Percentiles rank a stretch among this genome's conserved stretches.
Evolutionary conservation across 2,329 filamentous ascomycete species (phyloP).

Genomic region (Leptographium lundbergii): DNA sequence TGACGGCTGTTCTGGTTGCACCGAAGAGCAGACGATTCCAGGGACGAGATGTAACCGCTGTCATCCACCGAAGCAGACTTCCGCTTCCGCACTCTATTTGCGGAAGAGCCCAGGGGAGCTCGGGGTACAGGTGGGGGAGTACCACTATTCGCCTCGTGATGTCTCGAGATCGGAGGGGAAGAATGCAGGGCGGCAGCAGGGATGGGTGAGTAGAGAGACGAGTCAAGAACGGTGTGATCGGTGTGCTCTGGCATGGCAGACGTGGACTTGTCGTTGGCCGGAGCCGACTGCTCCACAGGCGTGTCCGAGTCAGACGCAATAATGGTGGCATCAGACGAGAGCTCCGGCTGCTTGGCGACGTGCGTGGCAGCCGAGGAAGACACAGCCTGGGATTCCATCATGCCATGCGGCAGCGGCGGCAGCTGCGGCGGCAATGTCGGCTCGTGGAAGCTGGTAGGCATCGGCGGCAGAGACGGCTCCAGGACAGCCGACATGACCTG

Average conservation of each 20-base stretch:
- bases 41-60: slow-evolving; percentile 92
- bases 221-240: slow-evolving; percentile 19
- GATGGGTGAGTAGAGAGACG: slow-evolving; percentile 57
- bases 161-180: slow-evolving; percentile 69
- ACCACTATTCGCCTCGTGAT: slow-evolving; percentile 45
- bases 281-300: slow-evolving; percentile 28
- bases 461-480: slow-evolving; percentile 33
- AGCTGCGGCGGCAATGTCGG: slow-evolving; percentile 37
- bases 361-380: slow-evolving; percentile 5
- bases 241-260: slow-evolving; percentile 16
- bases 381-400: slow-evolving; percentile 5
- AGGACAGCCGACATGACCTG: slow-evolving; percentile 45
- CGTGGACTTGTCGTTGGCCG: slow-evolving; percentile 26
- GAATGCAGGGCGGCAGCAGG: slow-evolving; percentile 64
- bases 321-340: slow-evolving; percentile 68
- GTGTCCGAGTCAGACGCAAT: slow-evolving; percentile 54
- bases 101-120: slow-evolving; percentile 36
- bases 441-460: slow-evolving; percentile 24
- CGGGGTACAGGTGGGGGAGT: slow-evolving; percentile 63
- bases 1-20: slow-evolving; percentile 51
- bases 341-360: slow-evolving; percentile 30
- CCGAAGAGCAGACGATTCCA: slow-evolving; percentile 80
- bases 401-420: slow-evolving; percentile 17
- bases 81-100: slow-evolving; percentile 55
- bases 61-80: slow-evolving; percentile 74